Percentiles rank a stretch among this genome's conserved stretches.
phyloP scores from a whole-genome alignment of 73 alveolate genomes.

The Symbiodinium natans region DNA sequence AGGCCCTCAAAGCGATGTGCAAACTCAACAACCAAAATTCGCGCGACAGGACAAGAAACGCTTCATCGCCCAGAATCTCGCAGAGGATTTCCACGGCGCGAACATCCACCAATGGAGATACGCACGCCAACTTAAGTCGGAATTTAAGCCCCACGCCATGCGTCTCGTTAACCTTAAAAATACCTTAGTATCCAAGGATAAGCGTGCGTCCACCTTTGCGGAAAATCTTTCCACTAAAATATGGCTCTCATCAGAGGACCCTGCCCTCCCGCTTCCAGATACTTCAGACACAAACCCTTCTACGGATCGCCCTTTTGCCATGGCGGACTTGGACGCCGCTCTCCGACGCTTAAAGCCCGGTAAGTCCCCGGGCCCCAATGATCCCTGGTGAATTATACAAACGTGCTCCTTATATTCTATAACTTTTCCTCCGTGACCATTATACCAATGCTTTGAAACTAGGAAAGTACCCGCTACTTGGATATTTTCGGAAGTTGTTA shows the following conservation, averaged over 20 bases:
- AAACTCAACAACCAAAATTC: too few relatives aligned
- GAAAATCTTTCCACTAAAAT: not conserved
- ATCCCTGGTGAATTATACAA: not conserved
- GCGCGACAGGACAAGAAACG: not conserved
- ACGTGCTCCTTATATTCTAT: not conserved
- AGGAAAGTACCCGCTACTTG: too few relatives aligned
- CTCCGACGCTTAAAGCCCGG: not conserved
- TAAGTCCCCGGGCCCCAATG: not conserved
- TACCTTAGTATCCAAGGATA: not conserved
- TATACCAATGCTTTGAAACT: not conserved
- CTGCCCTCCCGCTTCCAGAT: not conserved
- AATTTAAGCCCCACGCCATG: not conserved
- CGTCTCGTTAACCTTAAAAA: not conserved
- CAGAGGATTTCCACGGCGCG: not conserved
- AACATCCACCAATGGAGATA: not conserved
- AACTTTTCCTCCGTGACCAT: not conserved
- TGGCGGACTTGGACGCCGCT: not conserved
- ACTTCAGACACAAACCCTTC: not conserved
- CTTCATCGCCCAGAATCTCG: not conserved
- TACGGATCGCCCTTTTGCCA: not conserved
- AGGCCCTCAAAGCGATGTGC: not conserved
- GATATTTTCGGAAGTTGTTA: too few relatives aligned
- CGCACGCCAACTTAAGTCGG: too few relatives aligned
- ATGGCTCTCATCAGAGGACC: not conserved
- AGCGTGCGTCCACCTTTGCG: not conserved